Conservation (phyloP, 2,329 filamentous ascomycete genomes). For the Alternaria atra region DNA sequence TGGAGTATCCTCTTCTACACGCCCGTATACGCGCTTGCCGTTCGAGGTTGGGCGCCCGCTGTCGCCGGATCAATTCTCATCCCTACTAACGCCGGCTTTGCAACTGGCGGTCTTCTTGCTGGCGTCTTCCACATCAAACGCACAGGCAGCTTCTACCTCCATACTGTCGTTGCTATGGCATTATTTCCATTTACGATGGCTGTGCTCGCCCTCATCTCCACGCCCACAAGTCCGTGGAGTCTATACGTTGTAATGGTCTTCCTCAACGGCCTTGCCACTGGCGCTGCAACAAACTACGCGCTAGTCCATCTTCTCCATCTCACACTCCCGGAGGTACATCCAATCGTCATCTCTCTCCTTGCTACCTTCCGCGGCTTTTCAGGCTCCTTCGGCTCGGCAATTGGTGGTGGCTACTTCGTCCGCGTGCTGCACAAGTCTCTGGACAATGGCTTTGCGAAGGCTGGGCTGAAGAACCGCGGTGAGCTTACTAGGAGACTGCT, state of each 20-base stretch:
- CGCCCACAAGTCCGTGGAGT: conserved; percentile 59
- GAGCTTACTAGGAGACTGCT: conserved; percentile 64
- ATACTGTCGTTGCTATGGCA: conserved; percentile 67
- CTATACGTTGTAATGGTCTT: conserved; percentile 70
- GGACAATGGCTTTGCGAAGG: conserved; percentile 64
- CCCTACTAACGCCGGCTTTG: conserved; percentile 84
- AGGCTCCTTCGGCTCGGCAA: conserved; percentile 80
- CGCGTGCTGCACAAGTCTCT: conserved; percentile 67
- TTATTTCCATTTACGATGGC: conserved; percentile 70
- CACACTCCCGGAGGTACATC: conserved; percentile 71
- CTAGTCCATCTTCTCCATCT: conserved; percentile 82
- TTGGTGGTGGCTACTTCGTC: conserved; percentile 79
- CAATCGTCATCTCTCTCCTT: conserved; percentile 77
- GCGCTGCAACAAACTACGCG: conserved; percentile 80
- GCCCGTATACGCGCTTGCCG: conserved; percentile 80
- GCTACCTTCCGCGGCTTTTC: conserved; percentile 84
- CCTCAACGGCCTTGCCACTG: conserved; percentile 75
- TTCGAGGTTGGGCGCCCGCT: conserved; percentile 74
- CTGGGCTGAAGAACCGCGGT: conserved; percentile 49
- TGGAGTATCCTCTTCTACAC: conserved; percentile 85
- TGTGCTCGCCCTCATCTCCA: conserved; percentile 65
- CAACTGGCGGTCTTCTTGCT: conserved; percentile 74
- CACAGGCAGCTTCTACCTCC: conserved; percentile 75
- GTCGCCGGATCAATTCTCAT: conserved; percentile 78
- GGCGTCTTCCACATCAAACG: conserved; percentile 80